Base-by-base conservation (phyloP, 352 stramenopile genomes). In the Lagenidium giganteum region DNA sequence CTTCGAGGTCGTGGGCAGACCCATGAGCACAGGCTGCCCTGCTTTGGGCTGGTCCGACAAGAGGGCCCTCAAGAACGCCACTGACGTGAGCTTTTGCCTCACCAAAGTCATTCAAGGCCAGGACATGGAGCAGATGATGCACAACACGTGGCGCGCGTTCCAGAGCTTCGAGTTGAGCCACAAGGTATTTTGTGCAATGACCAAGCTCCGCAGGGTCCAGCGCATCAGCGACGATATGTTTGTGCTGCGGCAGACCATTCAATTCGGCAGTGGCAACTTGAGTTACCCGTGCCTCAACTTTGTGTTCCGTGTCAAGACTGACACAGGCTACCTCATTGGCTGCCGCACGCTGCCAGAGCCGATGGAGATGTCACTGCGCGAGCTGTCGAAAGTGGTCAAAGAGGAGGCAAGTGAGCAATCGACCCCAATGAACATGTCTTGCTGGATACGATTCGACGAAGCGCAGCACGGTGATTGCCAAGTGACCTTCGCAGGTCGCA, bases 301-400 rank as follows among this genome's bases (percentile, higher is more conserved):
- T 5, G 29, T 64, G 2, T 64, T 64, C 22, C 55, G 55, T 1
- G 55, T 42, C 43, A 55, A 55, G 27, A 59, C 55, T 2, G 18
- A 47, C 18, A 39, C 58, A 13, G 55, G 55, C 4, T 58, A 51
- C 29, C 59, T 58, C 27, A 27, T 64, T 11, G 55, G 55, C 14
- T 64, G 55, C 35, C 55, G 55, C 1, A 64, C 48, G 1, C 54
- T 64, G 28, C 43, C 57, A 25, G 54, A 57, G 26, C 25, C 50
- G 4, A n/a, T n/a, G n/a, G n/a, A n/a, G n/a, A n/a, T n/a, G n/a
- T n/a, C n/a, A n/a, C n/a, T n/a, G n/a, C n/a, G n/a, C n/a, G n/a
- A n/a, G n/a, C n/a, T n/a, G n/a, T n/a, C n/a, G n/a, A n/a, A n/a
- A n/a, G 36, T 43, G 17, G 31, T 38, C 3, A 17, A 37, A 8